Evolutionary conservation across 1,284 basidiomycete genomes (phyloP).

Genomic region (Cryptococcus sp.): DNA sequence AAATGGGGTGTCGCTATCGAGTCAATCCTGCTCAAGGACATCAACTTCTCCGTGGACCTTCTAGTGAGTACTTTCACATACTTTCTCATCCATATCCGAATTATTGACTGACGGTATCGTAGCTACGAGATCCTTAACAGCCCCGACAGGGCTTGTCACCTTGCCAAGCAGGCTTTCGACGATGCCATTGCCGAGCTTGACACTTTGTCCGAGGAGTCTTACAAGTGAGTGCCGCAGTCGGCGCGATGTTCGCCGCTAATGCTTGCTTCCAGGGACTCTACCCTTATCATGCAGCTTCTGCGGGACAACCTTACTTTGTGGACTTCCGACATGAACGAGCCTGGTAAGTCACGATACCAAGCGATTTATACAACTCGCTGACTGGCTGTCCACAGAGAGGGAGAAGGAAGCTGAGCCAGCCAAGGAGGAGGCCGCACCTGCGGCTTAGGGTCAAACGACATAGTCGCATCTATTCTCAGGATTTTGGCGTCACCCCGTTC

Average conservation of each 20-base stretch:
- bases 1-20: slow-evolving; percentile 95
- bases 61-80: slow-evolving; percentile 59
- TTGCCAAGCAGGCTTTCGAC: slow-evolving; percentile 99
- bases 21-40: slow-evolving; percentile 76
- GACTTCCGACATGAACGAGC: slow-evolving; percentile 85
- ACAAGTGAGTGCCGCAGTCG: slow-evolving; percentile 65
- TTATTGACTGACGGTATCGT: slow-evolving; percentile 1
- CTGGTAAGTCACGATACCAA: slow-evolving; percentile 23
- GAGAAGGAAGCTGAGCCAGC: slow-evolving; percentile 40
- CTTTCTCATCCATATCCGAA: neutral
- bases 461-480: neutral
- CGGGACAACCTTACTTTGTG: slow-evolving; percentile 98
- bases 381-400: slow-evolving; percentile 27
- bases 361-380: slow-evolving; percentile 1
- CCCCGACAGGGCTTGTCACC: slow-evolving; percentile 98
- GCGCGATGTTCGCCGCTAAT: neutral
- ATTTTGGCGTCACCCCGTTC: slow-evolving; percentile 2
- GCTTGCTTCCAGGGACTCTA: slow-evolving; percentile 65
- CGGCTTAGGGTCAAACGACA: slow-evolving; percentile 27
- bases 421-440: slow-evolving; percentile 45
- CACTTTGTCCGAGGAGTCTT: slow-evolving; percentile 98
- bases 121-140: slow-evolving; percentile 97
- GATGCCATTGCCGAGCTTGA: slow-evolving; percentile 99
- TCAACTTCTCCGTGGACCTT: slow-evolving; percentile 99
- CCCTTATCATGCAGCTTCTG: slow-evolving; percentile 98